Evolutionary conservation across 805 yeast genomes (phyloP).

Genomic region (Pichia insulana): DNA sequence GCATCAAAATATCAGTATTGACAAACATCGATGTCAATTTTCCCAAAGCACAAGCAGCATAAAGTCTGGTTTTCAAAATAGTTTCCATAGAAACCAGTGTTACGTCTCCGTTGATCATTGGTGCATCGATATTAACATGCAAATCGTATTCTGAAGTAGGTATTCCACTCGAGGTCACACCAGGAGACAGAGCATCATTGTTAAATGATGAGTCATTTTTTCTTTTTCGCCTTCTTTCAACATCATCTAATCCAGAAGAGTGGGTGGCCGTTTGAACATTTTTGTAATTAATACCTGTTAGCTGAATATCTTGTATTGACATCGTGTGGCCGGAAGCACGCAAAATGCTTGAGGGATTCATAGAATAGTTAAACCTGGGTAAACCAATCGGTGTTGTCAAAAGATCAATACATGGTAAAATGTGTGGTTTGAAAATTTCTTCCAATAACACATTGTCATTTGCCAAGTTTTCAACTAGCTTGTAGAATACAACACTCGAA

Average conservation of each 20-base stretch:
- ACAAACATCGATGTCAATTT: slow-evolving; percentile 44
- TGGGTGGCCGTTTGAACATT: slow-evolving; percentile 6
- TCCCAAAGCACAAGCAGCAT: slow-evolving; percentile 73
- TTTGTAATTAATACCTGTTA: slow-evolving; percentile 22
- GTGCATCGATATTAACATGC: slow-evolving; percentile 83
- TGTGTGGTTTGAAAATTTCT: slow-evolving; percentile 44
- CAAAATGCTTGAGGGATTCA: slow-evolving; percentile 67
- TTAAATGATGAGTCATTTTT: slow-evolving; percentile 16
- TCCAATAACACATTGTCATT: slow-evolving; percentile 37
- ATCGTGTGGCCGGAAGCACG: slow-evolving; percentile 64
- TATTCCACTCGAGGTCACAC: slow-evolving; percentile 26
- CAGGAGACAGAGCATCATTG: slow-evolving; percentile 25
- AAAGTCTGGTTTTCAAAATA: slow-evolving; percentile 64
- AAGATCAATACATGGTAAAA: slow-evolving; percentile 52
- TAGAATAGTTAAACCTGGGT: slow-evolving; percentile 76
- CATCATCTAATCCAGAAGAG: slow-evolving; percentile 5
- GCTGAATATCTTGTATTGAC: slow-evolving; percentile 21
- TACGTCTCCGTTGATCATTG: slow-evolving; percentile 86
- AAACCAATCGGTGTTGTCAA: slow-evolving; percentile 93
- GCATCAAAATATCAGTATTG: slow-evolving; percentile 28
- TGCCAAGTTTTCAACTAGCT: slow-evolving; percentile 40
- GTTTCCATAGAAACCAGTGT: slow-evolving; percentile 71
- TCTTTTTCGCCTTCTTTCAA: slow-evolving; percentile 11
- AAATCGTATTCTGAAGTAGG: slow-evolving; percentile 47
- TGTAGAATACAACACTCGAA: slow-evolving; percentile 53